Evolutionary conservation across 108 stramenopile species (phyloP), one percentile per base, ranked within the genome.

Genomic region (Cyclotella atomus): DNA sequence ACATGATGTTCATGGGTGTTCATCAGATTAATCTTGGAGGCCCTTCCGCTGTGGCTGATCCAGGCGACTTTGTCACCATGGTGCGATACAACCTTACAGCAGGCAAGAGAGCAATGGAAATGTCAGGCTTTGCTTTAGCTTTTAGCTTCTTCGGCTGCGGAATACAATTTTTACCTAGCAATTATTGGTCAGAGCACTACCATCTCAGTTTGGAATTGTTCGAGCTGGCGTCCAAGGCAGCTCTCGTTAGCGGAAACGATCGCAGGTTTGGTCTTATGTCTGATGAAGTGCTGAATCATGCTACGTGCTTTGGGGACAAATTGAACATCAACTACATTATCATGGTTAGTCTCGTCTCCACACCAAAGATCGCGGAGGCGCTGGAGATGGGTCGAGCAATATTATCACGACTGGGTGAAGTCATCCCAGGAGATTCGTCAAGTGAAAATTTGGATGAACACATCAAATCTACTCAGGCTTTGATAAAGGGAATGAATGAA

Each of bases 161-260:
- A 8, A 71, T 71, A 16, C 23, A 21, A 17, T 65, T 64, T 35
- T 27, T 71, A 20, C 27, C 27, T 16, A 32, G 53, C 20, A 55
- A 65, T 35, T 62, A 77, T 24, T 77, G 76, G 76, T 15, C 38
- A 15, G 21, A 59, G 15, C 59, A 77, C 45, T 77, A 77, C 45
- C 43, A 62, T 3, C 21, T 71, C 20, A 71, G 61, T 28, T 27
- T 77, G 17, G 47, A 77, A 52, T 46, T 77, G 5, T 77, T 55
- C 24, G 59, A 77, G 20, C 16, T n/a, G 17, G 61, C 71, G n/a
- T 19, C 70, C 15, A 32, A 76, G 23, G 29, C 67, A 19, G 44
- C 68, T 33, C 34, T 61, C 23, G 53, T 35, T 6, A 44, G 24
- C 24, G 68, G 61, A 25, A 53, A 76, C 7, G 24, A 30, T 38